Conservation (phyloP, 768 basidiomycete species). For the Tylopilus plumbeoviolaceoides region DNA sequence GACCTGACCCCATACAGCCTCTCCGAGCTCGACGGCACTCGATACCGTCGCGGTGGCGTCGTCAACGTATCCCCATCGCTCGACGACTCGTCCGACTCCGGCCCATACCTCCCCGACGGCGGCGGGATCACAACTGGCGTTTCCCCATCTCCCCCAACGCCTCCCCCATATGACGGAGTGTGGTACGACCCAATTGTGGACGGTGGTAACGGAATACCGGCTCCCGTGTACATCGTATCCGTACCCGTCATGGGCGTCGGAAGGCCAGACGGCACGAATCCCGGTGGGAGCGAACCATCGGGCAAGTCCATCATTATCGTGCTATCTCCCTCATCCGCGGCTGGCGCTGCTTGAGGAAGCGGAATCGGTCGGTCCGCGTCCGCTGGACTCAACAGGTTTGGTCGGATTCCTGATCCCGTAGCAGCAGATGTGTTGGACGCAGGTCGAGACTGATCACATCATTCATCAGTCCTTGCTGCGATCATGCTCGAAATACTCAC, state of each 20-base stretch:
- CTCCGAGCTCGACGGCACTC: slow-evolving; percentile 15
- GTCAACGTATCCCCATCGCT: slow-evolving; percentile 35
- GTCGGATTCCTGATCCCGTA: slow-evolving; percentile 21
- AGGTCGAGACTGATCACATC: slow-evolving; percentile 34
- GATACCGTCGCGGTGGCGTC: slow-evolving; percentile 28
- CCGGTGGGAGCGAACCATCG: slow-evolving; percentile 32
- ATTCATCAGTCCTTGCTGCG: slow-evolving; percentile 4
- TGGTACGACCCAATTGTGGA: slow-evolving; percentile 26
- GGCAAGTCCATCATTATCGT: slow-evolving; percentile 26
- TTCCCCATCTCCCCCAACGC: neutral
- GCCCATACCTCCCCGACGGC: slow-evolving; percentile 16
- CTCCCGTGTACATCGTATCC: slow-evolving; percentile 22
- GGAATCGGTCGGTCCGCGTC: slow-evolving; percentile 38
- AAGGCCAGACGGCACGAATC: slow-evolving; percentile 32
- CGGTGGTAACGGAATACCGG: slow-evolving; percentile 30
- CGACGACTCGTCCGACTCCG: slow-evolving; percentile 25
- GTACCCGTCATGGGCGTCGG: slow-evolving; percentile 14
- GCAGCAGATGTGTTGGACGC: slow-evolving; percentile 33
- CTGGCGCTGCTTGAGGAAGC: slow-evolving; percentile 19
- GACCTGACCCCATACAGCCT: slow-evolving; percentile 2
- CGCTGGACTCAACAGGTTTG: slow-evolving; percentile 35
- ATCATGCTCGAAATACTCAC: slow-evolving; percentile 15
- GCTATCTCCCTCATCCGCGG: slow-evolving; percentile 1
- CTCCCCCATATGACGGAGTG: slow-evolving; percentile 17
- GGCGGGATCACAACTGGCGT: slow-evolving; percentile 29